Base-by-base conservation (phyloP, 305 asterid genomes). In the Vinca major region DNA sequence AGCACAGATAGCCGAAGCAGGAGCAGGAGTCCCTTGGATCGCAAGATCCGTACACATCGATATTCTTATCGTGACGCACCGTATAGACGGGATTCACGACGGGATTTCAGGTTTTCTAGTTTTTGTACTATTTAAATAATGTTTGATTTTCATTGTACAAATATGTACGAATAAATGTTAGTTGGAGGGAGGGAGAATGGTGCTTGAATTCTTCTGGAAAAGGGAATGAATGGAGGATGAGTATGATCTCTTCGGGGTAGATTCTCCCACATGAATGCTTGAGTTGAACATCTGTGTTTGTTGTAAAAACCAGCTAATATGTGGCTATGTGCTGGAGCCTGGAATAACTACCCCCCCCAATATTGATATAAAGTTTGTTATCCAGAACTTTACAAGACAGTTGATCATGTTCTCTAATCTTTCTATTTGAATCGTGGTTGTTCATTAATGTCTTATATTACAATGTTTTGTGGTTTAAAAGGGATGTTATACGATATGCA, bases 51-150 rank as follows among this genome's bases (percentile, higher is more conserved):
- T 72, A 87, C 92, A 63, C 86, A 87, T 63, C 94, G 97, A 54
- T 77, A 73, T 84, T 83, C 94, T 60, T 80, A 93, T 77, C 98
- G 97, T 70, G 97, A 93, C 78, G 96, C 94, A 58, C 97, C 98
- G 9, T 92, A 92, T 84, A 88, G 86, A n/a, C 85, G 96, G 78
- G 97, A 92, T 74, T 62, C 88, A 57, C 86, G 91, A 44, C 85
- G 86, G 91, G 96, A 94, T 70, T 90, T 80, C 98, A 92, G 98
- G 98, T 92, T 86, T 75, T 83, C 78, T 80, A 85, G 92, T 82
- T 80, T 81, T 53, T 48, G 62, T 76, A 80, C 74, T 68, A 75
- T 85, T 84, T 75, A 54, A 75, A 41, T 74, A 75, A 66, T 80
- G 65, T 44, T 81, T 79, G 72, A 52, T 77, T 70, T 65, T 77